Conservation (phyloP, 345 rosid genomes). For the Sonneratia caseolaris region DNA sequence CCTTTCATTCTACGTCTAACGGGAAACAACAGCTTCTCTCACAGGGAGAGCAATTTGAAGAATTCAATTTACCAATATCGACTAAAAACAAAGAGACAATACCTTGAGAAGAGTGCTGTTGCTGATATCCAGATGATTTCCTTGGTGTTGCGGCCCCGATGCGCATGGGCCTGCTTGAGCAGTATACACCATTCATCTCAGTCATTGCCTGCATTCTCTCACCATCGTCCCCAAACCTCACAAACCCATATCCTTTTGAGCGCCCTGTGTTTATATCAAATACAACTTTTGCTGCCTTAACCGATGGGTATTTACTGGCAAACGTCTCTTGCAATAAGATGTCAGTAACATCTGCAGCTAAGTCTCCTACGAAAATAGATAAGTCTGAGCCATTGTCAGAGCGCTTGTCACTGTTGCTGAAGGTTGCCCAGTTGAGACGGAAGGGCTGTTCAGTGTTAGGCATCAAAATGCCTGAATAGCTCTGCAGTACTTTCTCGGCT, state of each 20-base stretch:
- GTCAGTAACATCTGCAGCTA: slow-evolving; percentile 91
- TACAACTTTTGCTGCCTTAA: slow-evolving; percentile 87
- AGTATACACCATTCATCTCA: slow-evolving; percentile 87
- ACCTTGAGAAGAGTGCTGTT: slow-evolving; percentile 54
- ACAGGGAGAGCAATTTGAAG: neutral
- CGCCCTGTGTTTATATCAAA: slow-evolving; percentile 91
- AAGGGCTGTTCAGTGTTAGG: slow-evolving; percentile 77
- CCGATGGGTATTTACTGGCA: slow-evolving; percentile 63
- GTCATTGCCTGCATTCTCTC: slow-evolving; percentile 81
- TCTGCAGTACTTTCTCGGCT: slow-evolving; percentile 80
- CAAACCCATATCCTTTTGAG: slow-evolving; percentile 95
- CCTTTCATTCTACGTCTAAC: neutral
- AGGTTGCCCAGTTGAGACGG: slow-evolving; percentile 97
- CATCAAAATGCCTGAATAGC: slow-evolving; percentile 55
- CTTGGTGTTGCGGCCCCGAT: slow-evolving; percentile 93
- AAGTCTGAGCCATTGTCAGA: slow-evolving; percentile 80
- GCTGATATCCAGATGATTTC: slow-evolving; percentile 77
- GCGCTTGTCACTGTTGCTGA: slow-evolving; percentile 79
- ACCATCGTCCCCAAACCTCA: slow-evolving; percentile 84
- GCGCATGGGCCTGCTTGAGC: slow-evolving; percentile 92
- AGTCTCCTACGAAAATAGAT: slow-evolving; percentile 93
- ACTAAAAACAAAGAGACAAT: neutral
- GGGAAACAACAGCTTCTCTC: neutral
- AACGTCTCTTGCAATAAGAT: slow-evolving; percentile 63
- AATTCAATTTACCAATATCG: neutral